phyloP scores from a whole-genome alignment of 1,284 basidiomycete genomes.

The Ganoderma sinense region DNA sequence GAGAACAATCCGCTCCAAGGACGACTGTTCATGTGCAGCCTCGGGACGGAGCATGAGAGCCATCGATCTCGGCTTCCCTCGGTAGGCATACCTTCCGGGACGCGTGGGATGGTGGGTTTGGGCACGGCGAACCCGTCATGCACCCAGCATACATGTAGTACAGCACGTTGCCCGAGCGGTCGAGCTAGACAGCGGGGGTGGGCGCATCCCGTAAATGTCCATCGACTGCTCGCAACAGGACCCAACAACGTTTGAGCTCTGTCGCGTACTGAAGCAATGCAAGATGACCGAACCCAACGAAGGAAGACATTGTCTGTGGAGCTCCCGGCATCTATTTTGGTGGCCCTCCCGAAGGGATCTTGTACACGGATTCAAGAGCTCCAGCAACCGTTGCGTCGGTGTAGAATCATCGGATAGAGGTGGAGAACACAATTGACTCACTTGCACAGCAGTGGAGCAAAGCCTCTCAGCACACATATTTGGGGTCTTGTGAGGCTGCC shows the following conservation, averaged over 20 bases:
- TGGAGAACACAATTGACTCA: constrained; percentile 1
- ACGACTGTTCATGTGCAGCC: neutral
- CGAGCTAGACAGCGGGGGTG: neutral
- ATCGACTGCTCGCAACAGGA: neutral
- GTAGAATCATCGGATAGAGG: neutral
- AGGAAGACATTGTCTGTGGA: neutral
- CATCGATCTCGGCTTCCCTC: constrained; percentile 21
- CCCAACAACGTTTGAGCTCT: neutral
- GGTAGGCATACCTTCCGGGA: constrained; percentile 11
- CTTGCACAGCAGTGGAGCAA: neutral
- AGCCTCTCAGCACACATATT: neutral
- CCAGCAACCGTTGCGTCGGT: neutral
- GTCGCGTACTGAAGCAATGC: neutral
- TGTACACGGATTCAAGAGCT: neutral
- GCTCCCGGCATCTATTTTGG: neutral
- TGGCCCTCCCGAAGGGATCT: neutral
- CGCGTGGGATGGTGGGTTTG: neutral
- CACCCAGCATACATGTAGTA: neutral
- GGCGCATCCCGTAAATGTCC: neutral
- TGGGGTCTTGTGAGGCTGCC: neutral
- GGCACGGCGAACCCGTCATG: neutral
- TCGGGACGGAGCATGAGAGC: constrained; percentile 9
- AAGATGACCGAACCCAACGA: neutral
- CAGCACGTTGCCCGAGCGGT: neutral
- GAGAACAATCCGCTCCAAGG: constrained; percentile 27